phyloP scores from a whole-genome alignment of 2,329 filamentous ascomycete genomes.

The Thelonectria discophora region DNA sequence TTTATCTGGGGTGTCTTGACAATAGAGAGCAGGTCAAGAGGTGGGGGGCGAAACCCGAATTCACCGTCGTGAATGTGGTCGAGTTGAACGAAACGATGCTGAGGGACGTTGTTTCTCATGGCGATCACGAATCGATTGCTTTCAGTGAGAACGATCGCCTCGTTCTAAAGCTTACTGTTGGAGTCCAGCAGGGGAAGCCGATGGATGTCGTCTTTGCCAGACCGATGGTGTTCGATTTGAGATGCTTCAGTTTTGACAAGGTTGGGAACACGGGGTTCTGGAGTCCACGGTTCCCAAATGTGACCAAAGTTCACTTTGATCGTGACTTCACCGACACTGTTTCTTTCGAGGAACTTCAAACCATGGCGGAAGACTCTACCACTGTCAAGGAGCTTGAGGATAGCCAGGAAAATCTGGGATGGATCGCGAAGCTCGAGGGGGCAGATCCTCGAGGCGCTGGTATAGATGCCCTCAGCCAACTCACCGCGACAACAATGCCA shows the following conservation, averaged over 20 bases:
- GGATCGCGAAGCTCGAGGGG: conserved; percentile 68
- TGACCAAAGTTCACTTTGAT: conserved; percentile 82
- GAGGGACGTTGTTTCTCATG: conserved; percentile 58
- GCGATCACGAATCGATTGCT: conserved; percentile 53
- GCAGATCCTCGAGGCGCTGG: conserved; percentile 58
- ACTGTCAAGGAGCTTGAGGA: conserved; percentile 60
- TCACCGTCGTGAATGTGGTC: conserved; percentile 72
- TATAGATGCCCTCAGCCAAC: conserved; percentile 57
- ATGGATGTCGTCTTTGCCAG: conserved; percentile 68
- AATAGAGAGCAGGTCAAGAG: conserved; percentile 70
- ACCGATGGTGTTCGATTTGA: conserved; percentile 81
- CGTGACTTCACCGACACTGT: conserved; percentile 74
- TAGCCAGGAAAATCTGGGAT: conserved; percentile 67
- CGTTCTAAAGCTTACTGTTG: conserved; percentile 56
- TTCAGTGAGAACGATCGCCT: conserved; percentile 53
- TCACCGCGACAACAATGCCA: conserved; percentile 51
- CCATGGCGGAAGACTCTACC: conserved; percentile 67
- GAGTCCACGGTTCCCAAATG: conserved; percentile 78
- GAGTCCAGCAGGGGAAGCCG: conserved; percentile 52
- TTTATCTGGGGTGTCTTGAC: conserved; percentile 78
- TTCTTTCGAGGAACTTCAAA: conserved; percentile 74
- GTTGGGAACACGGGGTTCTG: conserved; percentile 74
- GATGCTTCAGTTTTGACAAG: conserved; percentile 83
- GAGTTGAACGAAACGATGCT: conserved; percentile 63
- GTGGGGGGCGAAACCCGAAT: conserved; percentile 63